phyloP scores from a whole-genome alignment of 371 early-diverging fungal species.

The Mucor mucedo region DNA sequence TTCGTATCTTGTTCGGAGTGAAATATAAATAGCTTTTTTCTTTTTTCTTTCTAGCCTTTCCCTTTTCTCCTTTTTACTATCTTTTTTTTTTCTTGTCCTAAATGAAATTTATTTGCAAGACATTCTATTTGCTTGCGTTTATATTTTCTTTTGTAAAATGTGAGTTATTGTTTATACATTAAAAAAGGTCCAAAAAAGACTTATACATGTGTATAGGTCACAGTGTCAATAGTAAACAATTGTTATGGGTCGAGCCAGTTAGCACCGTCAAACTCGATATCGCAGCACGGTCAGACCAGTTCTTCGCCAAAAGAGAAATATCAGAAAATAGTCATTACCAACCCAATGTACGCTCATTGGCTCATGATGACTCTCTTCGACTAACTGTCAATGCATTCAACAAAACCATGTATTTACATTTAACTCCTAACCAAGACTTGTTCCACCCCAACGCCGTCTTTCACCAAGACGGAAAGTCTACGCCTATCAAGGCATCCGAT shows the following conservation, averaged over 20 bases:
- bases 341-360: slow-evolving; percentile 34
- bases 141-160: slow-evolving; percentile 8
- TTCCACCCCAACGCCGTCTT: slow-evolving; percentile 74
- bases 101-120: slow-evolving; percentile 1
- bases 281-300: slow-evolving; percentile 40
- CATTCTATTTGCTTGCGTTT: neutral
- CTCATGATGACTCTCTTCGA: slow-evolving; percentile 67
- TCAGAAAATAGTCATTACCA: slow-evolving; percentile 37
- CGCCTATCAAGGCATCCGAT: slow-evolving; percentile 33
- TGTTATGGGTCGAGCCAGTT: slow-evolving; percentile 40
- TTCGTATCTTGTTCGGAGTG: no score
- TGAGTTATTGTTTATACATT: neutral
- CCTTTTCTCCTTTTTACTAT: neutral
- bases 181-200: neutral
- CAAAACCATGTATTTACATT: slow-evolving; percentile 72
- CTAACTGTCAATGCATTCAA: slow-evolving; percentile 72
- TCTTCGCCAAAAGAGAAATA: slow-evolving; percentile 44
- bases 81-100: neutral
- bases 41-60: neutral
- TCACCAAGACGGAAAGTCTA: slow-evolving; percentile 30
- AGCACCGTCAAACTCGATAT: slow-evolving; percentile 36
- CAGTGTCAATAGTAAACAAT: slow-evolving; percentile 35
- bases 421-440: slow-evolving; percentile 77
- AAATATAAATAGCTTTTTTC: slow-evolving; percentile 2
- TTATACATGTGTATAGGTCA: slow-evolving; percentile 11